A percentile compares a stretch with the other conserved stretches of the same genome.
Conservation (phyloP, 768 basidiomycete genomes). For the Agrocybe chaxingu region DNA sequence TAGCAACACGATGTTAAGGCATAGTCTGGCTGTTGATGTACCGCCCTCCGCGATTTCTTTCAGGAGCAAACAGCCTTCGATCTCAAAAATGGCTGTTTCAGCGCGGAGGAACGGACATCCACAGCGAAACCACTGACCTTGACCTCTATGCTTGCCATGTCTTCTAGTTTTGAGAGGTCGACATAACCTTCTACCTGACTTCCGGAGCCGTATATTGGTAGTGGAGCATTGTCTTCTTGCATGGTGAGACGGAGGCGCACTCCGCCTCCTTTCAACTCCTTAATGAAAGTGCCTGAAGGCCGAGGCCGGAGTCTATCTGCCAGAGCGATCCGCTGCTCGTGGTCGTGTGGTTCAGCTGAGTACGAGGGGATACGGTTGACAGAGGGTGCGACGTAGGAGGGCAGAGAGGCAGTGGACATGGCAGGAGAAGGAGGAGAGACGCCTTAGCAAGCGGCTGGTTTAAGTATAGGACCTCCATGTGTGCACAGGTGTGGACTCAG, state of each 20-base stretch:
- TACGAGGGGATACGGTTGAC: constrained; percentile 44
- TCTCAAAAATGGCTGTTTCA: constrained; percentile 30
- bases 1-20: constrained; percentile 47
- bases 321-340: constrained; percentile 53
- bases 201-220: constrained; percentile 59
- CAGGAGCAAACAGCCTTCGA: constrained; percentile 57
- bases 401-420: constrained; percentile 58
- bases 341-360: constrained; percentile 47
- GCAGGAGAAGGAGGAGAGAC: background rate
- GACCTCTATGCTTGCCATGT: constrained; percentile 58
- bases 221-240: constrained; percentile 44
- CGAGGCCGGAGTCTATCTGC: constrained; percentile 35
- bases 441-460: background rate
- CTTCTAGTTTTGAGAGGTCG: constrained; percentile 52
- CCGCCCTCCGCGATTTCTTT: constrained; percentile 72
- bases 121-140: constrained; percentile 38
- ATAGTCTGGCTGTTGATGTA: constrained; percentile 46
- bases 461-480: background rate
- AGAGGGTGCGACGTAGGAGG: constrained; percentile 42
- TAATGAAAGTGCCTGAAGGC: constrained; percentile 49
- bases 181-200: constrained; percentile 53
- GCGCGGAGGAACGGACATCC: constrained; percentile 3
- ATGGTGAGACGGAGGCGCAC: constrained; percentile 47
- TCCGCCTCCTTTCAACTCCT: constrained; percentile 54
- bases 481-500: constrained; percentile 3